A percentile compares a stretch with the other conserved stretches of the same genome.
These are phyloP conservation scores for Puccinia hordei DNA, from an alignment of 1,284 basidiomycete species.

Conservation along the genomic window DNA sequence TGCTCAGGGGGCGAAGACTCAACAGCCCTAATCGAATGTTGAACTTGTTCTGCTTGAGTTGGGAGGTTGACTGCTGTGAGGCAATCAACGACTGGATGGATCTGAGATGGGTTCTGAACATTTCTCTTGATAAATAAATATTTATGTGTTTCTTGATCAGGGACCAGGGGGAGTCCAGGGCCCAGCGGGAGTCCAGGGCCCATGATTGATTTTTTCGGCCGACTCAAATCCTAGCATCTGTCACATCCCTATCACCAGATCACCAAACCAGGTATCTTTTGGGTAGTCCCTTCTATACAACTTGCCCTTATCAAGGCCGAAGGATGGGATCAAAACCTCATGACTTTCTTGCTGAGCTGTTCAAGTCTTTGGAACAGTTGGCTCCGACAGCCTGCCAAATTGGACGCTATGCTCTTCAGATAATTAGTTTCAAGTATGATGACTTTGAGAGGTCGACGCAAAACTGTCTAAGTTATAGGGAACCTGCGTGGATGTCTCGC, in stretches of 20 bases:
- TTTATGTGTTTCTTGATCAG: neutral
- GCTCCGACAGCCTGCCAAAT: too few relatives aligned
- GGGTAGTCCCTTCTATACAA: too few relatives aligned
- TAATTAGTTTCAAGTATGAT: neutral
- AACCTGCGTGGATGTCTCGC: neutral
- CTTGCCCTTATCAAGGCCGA: too few relatives aligned
- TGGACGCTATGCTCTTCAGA: too few relatives aligned
- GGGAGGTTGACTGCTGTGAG: neutral
- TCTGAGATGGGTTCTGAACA: constrained; percentile 16
- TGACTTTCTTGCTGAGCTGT: neutral
- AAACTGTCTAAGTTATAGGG: neutral
- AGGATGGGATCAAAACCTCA: too few relatives aligned
- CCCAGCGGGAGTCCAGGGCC: too few relatives aligned
- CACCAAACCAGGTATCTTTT: too few relatives aligned
- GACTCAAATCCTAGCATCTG: neutral
- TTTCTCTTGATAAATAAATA: neutral
- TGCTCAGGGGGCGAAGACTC: neutral
- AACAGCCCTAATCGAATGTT: neutral
- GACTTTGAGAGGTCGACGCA: neutral
- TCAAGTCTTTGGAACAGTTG: neutral
- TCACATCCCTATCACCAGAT: constrained; percentile 7
- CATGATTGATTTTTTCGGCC: too few relatives aligned
- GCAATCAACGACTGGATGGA: neutral
- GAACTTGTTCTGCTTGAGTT: neutral
- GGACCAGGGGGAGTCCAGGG: too few relatives aligned